Base-by-base conservation (phyloP, 2,329 filamentous ascomycete species). In the Neonectria hederae region DNA sequence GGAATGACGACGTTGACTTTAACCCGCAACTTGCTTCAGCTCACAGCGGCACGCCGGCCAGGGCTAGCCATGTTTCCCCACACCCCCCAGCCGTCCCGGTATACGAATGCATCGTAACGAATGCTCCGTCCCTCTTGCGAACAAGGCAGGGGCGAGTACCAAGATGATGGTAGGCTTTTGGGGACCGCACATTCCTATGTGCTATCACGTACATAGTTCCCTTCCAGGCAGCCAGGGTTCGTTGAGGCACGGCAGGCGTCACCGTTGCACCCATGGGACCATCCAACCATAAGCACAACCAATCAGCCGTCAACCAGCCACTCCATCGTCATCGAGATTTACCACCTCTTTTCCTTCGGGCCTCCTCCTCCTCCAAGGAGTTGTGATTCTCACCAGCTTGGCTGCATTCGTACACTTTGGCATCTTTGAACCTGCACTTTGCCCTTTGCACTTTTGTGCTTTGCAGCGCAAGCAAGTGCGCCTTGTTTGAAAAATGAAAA, bases 1-100 rank as follows among this genome's bases (percentile, higher is more conserved):
- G 42, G 17, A 54, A 69, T 73, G 71, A 73, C 71, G 70, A 69
- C 65, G 28, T 65, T 51, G 67, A 65, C 63, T 67, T 63, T 54
- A 24, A 48, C 51, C 58, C 52, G 22, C 45, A 6, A 28, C 45
- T 9, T 51, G n/a, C 48, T 19, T 42, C 68, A 65, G 64, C 65
- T 69, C 65, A 55, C 19, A 30, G 49, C 63, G 54, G 65, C 59
- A 43, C 54, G 48, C n/a, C 35, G 22, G 48, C 19, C 35, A 9
- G 14, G 14, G 30, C 28, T 43, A 43, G 43, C 43, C 5, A 26
- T n/a, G 7, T 3, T 26, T 28, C 22, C 7, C 22, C 45, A 42
- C 45, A n/a, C n/a, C n/a, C 45, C 45, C 45, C 24, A 26, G 45
- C 45, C 45, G 45, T 26, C 24, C 22, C 3, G 21, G 13, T 46